Conservation (phyloP, 441 rosid genomes). For the Geranium incanum region DNA sequence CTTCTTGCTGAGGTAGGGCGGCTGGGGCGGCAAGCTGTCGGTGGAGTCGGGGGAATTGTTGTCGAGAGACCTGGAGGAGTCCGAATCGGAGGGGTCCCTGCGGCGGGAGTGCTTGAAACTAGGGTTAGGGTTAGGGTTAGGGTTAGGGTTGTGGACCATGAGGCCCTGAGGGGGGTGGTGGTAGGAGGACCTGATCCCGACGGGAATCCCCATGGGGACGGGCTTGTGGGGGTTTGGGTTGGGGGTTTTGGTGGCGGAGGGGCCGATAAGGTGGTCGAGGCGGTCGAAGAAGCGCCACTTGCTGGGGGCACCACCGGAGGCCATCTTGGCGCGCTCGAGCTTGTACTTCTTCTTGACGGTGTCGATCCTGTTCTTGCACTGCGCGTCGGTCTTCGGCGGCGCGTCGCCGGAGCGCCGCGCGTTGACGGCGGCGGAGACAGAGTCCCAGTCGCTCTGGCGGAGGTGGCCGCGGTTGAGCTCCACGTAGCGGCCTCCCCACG, state of each 20-base stretch:
- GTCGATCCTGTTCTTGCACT: constrained; percentile 19
- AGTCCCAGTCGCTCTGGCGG: constrained; percentile 17
- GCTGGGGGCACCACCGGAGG: background rate
- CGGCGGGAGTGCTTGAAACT: constrained; percentile 6
- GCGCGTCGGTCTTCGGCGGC: constrained; percentile 12
- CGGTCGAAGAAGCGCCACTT: constrained; percentile 10
- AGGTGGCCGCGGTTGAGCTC: too few species aligned
- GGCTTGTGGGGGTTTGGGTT: background rate
- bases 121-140: background rate
- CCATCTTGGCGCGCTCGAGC: constrained; percentile 6
- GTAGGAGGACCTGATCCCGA: background rate
- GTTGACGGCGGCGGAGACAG: too few species aligned
- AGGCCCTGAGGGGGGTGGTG: background rate
- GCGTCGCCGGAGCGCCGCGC: too few species aligned
- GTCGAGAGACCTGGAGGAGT: background rate
- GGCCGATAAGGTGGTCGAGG: constrained; percentile 13
- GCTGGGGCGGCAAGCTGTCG: constrained; percentile 16
- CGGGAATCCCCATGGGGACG: constrained; percentile 9
- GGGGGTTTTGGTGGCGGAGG: background rate
- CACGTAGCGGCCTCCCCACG: constrained; percentile 23
- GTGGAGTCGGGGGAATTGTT: background rate
- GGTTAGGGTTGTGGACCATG: background rate
- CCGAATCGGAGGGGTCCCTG: background rate
- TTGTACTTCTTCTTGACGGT: constrained; percentile 19
- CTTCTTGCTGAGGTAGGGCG: constrained; percentile 3